A percentile compares a stretch with the other conserved stretches of the same genome.
Conservation (phyloP, 129 eudicot genomes). For the Oenanthe sinensis region DNA sequence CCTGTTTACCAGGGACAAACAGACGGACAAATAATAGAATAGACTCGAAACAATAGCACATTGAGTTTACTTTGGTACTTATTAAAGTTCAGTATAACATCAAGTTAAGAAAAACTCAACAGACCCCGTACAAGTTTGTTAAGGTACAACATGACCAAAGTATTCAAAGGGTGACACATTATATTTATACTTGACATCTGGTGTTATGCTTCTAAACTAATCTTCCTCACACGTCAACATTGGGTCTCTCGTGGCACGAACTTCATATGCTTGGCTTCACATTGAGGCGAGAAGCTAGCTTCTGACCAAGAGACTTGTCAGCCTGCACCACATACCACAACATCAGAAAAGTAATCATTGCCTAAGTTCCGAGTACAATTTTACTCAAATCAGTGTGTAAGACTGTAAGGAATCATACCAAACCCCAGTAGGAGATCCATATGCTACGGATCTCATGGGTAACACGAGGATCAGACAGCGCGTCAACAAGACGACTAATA, state of each 20-base stretch:
- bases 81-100: not conserved
- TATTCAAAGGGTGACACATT: not conserved
- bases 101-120: not conserved
- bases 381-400: not conserved
- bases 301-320: conserved; percentile 83
- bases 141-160: not conserved
- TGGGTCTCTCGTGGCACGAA: not conserved
- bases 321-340: conserved; percentile 37
- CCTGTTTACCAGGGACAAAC: not conserved
- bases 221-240: not conserved
- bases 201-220: not conserved
- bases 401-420: conserved; percentile 44
- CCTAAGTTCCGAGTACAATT: not conserved
- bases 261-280: conserved; percentile 69
- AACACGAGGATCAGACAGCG: conserved; percentile 71
- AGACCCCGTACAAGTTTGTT: not conserved
- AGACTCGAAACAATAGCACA: not conserved
- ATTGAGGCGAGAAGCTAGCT: conserved; percentile 82
- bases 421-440: conserved; percentile 84
- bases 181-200: not conserved
- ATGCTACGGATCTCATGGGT: conserved; percentile 82
- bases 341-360: not conserved
- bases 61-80: not conserved
- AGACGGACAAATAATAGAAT: not conserved
- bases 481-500: conserved; percentile 51